phyloP scores from a whole-genome alignment of 805 yeast species.

The Tetrapisispora phaffii region DNA sequence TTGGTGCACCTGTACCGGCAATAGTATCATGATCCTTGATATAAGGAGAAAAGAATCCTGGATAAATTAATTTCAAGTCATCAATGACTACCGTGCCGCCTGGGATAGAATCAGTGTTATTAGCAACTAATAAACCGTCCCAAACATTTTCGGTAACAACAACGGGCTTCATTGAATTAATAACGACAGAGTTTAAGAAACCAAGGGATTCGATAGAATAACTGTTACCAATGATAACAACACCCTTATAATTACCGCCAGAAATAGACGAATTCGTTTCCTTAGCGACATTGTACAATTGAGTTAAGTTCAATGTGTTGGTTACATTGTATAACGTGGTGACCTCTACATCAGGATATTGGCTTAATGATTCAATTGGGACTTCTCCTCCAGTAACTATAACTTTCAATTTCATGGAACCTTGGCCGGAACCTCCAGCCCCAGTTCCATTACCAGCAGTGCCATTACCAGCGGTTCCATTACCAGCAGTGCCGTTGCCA shows the following conservation, averaged over 20 bases:
- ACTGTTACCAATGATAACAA: conserved; percentile 19
- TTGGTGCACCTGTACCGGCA: conserved; percentile 13
- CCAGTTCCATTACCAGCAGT: not conserved
- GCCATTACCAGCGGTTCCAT: not conserved
- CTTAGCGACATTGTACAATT: conserved; percentile 13
- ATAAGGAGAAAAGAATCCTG: conserved; percentile 22
- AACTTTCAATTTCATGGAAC: conserved; percentile 7
- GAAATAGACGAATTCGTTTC: conserved; percentile 10
- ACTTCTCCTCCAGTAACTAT: conserved; percentile 18
- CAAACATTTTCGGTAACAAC: conserved; percentile 16
- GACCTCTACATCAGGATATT: conserved; percentile 6
- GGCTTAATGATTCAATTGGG: conserved; percentile 6
- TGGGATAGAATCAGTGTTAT: conserved; percentile 7
- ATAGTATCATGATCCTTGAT: conserved; percentile 17
- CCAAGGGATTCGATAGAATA: conserved; percentile 21
- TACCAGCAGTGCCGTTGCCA: conserved; percentile 6
- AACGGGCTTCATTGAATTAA: conserved; percentile 15
- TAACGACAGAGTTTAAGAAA: conserved; percentile 19
- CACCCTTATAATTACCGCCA: conserved; percentile 10
- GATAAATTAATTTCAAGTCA: conserved; percentile 18
- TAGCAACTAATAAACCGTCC: conserved; percentile 19
- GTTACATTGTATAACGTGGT: conserved; percentile 14
- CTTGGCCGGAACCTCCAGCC: not conserved
- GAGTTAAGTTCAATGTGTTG: conserved; percentile 17
- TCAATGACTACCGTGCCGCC: conserved; percentile 18